Evolutionary conservation across 2,329 filamentous ascomycete species (phyloP).

Genomic region (Arthrobotrys entomopaga): DNA sequence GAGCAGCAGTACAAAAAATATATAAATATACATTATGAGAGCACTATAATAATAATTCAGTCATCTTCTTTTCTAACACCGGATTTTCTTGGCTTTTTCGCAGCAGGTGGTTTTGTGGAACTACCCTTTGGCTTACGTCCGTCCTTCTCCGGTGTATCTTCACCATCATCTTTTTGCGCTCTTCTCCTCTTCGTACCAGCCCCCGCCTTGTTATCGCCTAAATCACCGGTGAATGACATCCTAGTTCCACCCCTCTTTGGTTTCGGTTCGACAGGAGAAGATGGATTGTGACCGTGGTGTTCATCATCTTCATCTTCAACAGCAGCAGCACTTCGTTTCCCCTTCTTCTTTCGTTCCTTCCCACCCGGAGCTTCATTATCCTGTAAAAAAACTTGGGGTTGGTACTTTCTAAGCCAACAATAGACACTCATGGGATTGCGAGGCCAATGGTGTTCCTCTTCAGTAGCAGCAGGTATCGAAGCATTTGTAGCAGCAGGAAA

Average conservation of each 20-base stretch:
- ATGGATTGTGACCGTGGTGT: slow-evolving; percentile 22
- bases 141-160: slow-evolving; percentile 48
- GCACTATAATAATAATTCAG: background rate
- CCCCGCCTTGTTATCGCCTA: slow-evolving; percentile 23
- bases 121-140: slow-evolving; percentile 33
- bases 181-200: slow-evolving; percentile 50
- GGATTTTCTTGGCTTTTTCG: slow-evolving; percentile 51
- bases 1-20: background rate
- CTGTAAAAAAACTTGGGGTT: slow-evolving; percentile 84
- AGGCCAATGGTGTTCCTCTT: slow-evolving; percentile 65
- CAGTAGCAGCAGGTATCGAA: slow-evolving; percentile 64
- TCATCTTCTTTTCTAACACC: slow-evolving; percentile 46
- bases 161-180: slow-evolving; percentile 52
- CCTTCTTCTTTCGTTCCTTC: slow-evolving; percentile 61
- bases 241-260: slow-evolving; percentile 50
- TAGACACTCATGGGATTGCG: slow-evolving; percentile 91
- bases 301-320: slow-evolving; percentile 49
- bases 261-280: slow-evolving; percentile 41
- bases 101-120: slow-evolving; percentile 46
- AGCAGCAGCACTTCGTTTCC: slow-evolving; percentile 58
- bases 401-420: slow-evolving; percentile 90
- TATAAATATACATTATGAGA: background rate
- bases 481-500: slow-evolving; percentile 61
- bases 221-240: slow-evolving; percentile 40
- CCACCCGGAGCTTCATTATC: slow-evolving; percentile 69